Base-by-base conservation (phyloP, 352 stramenopile species). In the Pythium rhizo-oryzae region DNA sequence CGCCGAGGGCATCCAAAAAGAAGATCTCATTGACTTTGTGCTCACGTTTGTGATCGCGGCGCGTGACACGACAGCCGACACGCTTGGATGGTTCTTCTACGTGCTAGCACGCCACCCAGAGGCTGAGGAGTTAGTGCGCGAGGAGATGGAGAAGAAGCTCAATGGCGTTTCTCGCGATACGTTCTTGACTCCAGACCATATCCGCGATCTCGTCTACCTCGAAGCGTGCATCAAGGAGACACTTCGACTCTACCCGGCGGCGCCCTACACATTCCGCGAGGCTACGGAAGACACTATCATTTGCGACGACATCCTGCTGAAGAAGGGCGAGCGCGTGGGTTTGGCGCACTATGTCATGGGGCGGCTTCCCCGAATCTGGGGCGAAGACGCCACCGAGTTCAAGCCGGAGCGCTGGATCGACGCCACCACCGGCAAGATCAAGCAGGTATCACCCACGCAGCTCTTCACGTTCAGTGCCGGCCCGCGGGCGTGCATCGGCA, bases 71-170 rank as follows among this genome's bases (percentile, higher is more conserved):
- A 96, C 89, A 4, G 84, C 88, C 0, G 74, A 59, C 62, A 87
- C 87, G 24, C 55, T 96, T 16, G 75, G 71, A 24, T 97, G 89
- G 89, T 74, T 90, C 8, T 74, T 96, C 25, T 84, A 89, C 61
- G 82, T 83, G 72, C 68, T 97, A 1, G 76, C 80, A 51, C 77
- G 75, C 18, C 71, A 93, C 68, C 87, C 87, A 9, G 59, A 84
- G 13, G 76, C 89, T 0, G 60, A 67, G 28, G 19, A 21, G 7
- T 13, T 76, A 23, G 54, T 92, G 23, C 70, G 75, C 0, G 72
- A 82, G 19, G 84, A 93, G 54, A 72, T 93, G 25, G 43, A 62
- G 28, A 60, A 59, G 55, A 59, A 37, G n/a, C 24, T 55, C 2
- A 18, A 24, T 4, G 19, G 13, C 11, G 4, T 55, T 4, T 18